Conservation (phyloP, 495 filamentous ascomycete species). For the Hyaloscypha hepaticicola region DNA sequence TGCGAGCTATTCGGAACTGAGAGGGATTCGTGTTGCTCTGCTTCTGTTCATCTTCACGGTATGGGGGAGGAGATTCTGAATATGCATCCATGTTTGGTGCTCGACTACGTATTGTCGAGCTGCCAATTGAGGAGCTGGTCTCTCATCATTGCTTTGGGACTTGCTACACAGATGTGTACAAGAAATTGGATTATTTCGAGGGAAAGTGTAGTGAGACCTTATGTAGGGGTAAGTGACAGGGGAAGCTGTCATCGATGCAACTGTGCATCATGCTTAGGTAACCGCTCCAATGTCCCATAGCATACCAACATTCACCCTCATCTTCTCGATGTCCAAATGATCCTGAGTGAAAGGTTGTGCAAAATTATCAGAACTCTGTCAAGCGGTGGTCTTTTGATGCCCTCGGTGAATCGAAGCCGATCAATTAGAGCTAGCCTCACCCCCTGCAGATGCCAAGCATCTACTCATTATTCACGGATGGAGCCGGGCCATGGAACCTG, state of each 20-base stretch:
- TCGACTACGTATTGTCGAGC: background rate
- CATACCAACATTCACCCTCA: background rate
- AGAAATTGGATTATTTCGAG: background rate
- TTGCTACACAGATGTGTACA: background rate
- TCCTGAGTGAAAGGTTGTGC: background rate
- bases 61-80: constrained; percentile 9
- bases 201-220: constrained; percentile 1
- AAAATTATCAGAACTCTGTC: too few relatives aligned
- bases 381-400: too few relatives aligned
- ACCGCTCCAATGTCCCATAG: background rate
- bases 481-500: too few relatives aligned
- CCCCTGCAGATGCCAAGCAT: too few relatives aligned
- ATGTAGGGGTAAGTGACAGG: background rate
- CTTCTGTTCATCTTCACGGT: background rate
- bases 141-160: background rate
- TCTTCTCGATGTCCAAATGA: background rate
- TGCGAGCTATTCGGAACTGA: constrained; percentile 10
- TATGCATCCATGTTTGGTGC: constrained; percentile 7
- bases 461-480: too few relatives aligned
- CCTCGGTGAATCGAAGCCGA: too few relatives aligned
- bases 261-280: constrained; percentile 1
- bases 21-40: background rate
- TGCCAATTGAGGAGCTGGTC: background rate
- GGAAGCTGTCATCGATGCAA: background rate
- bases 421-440: too few relatives aligned